A percentile compares a stretch with the other conserved stretches of the same genome.
These are phyloP conservation scores for Coemansia sp. DNA, from an alignment of 192 early-diverging fungal genomes.

Conservation along the genomic window DNA sequence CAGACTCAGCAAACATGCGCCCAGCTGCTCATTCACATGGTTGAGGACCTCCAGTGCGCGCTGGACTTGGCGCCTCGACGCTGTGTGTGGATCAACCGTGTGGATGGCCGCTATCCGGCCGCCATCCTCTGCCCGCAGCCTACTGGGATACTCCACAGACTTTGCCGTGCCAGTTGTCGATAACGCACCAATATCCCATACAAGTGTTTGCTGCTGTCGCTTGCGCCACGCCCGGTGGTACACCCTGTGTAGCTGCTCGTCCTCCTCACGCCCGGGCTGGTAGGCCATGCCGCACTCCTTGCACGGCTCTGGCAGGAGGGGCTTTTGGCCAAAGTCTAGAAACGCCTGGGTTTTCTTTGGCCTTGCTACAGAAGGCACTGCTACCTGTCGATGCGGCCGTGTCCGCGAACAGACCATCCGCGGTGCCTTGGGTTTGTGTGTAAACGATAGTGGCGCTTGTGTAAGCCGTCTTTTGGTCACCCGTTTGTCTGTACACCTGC, in stretches of 20 bases:
- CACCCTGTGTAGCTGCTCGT: conserved; percentile 32
- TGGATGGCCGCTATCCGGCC: background rate
- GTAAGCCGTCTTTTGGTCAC: conserved; percentile 19
- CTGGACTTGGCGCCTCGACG: conserved; percentile 15
- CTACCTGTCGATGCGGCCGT: background rate
- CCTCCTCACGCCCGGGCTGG: conserved; percentile 41
- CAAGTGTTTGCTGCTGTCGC: conserved; percentile 5
- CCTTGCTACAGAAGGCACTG: background rate
- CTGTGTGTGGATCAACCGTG: conserved; percentile 10
- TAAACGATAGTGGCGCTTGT: conserved; percentile 16
- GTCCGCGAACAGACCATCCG: background rate
- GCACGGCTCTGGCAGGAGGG: conserved; percentile 21
- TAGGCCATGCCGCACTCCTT: conserved; percentile 41
- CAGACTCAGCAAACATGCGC: conserved; percentile 16
- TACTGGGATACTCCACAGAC: conserved; percentile 2
- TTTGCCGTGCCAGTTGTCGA: background rate
- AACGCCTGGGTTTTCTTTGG: conserved; percentile 40
- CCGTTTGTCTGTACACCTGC: too few relatives aligned
- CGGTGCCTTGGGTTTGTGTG: background rate
- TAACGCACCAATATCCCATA: conserved; percentile 1
- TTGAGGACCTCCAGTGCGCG: conserved; percentile 37
- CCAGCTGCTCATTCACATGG: conserved; percentile 42
- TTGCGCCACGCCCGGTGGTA: conserved; percentile 35
- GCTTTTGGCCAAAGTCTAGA: conserved; percentile 46
- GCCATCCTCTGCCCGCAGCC: background rate